These are phyloP conservation scores for Salix viminalis DNA, from an alignment of 345 rosid genomes.

Conservation along the genomic window DNA sequence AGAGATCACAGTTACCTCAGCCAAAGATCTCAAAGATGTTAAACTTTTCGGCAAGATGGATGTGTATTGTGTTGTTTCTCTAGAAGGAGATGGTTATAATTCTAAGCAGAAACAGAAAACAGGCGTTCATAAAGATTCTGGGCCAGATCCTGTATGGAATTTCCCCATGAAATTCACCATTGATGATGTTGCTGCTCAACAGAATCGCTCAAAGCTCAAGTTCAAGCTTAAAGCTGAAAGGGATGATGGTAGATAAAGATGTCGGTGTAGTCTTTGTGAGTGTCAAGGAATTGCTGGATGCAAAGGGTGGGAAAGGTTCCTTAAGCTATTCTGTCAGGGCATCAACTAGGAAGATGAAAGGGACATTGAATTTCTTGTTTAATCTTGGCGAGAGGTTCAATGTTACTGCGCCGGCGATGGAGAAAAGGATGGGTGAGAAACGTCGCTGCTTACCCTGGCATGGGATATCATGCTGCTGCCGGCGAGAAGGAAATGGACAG, in stretches of 20 bases:
- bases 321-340: conserved; percentile 27
- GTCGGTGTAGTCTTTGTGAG: conserved; percentile 53
- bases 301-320: not conserved
- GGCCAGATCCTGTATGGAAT: conserved; percentile 54
- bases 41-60: conserved; percentile 58
- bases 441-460: conserved; percentile 31
- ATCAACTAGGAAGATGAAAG: conserved; percentile 37
- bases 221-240: conserved; percentile 46
- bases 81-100: conserved; percentile 37
- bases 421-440: conserved; percentile 10
- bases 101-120: conserved; percentile 46
- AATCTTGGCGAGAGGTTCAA: conserved; percentile 37
- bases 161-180: conserved; percentile 47
- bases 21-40: conserved; percentile 49
- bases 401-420: conserved; percentile 7
- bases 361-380: conserved; percentile 34
- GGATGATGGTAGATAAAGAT: conserved; percentile 40
- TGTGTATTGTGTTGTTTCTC: conserved; percentile 47
- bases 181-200: conserved; percentile 38
- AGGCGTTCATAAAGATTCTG: conserved; percentile 47
- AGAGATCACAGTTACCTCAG: conserved; percentile 48
- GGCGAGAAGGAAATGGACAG: not conserved
- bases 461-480: conserved; percentile 16
- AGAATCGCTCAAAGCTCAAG: conserved; percentile 33
- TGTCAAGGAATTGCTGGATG: conserved; percentile 46